A percentile compares a stretch with the other conserved stretches of the same genome.
Conservation (phyloP, 345 rosid genomes). For the Laguncularia racemosa region DNA sequence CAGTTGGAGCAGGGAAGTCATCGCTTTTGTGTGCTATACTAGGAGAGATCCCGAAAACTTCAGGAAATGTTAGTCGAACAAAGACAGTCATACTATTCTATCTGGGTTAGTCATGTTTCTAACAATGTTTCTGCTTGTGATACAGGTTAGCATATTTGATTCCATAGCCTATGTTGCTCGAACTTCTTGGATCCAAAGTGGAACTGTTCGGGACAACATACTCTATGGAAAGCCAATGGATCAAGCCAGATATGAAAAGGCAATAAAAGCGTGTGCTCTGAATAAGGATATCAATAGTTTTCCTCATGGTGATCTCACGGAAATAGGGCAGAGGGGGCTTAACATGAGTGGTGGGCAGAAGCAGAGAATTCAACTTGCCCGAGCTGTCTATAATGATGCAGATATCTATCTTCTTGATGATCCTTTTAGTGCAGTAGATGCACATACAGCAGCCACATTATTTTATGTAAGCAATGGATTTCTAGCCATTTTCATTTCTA, state of each 20-base stretch:
- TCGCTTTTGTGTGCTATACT: slow-evolving; percentile 59
- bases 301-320: slow-evolving; percentile 68
- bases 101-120: not conserved
- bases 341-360: slow-evolving; percentile 95
- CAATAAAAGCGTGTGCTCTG: slow-evolving; percentile 54
- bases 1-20: slow-evolving; percentile 78
- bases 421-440: slow-evolving; percentile 83
- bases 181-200: slow-evolving; percentile 82
- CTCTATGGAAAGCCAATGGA: slow-evolving; percentile 63
- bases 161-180: slow-evolving; percentile 72
- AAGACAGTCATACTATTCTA: not conserved
- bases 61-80: slow-evolving; percentile 52
- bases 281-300: slow-evolving; percentile 60
- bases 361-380: slow-evolving; percentile 75
- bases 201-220: slow-evolving; percentile 64
- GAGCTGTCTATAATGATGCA: slow-evolving; percentile 69
- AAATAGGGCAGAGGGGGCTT: slow-evolving; percentile 80
- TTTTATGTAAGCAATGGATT: slow-evolving; percentile 41
- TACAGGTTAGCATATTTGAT: slow-evolving; percentile 48
- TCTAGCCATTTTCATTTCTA: too few relatives aligned
- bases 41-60: slow-evolving; percentile 55
- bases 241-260: slow-evolving; percentile 37
- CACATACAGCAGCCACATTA: slow-evolving; percentile 63
- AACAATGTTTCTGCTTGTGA: not conserved
- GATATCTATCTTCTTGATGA: slow-evolving; percentile 78